A percentile compares a stretch with the other conserved stretches of the same genome.
Conservation (phyloP, 805 yeast genomes). For the Kurtzmaniella cleridarum region DNA sequence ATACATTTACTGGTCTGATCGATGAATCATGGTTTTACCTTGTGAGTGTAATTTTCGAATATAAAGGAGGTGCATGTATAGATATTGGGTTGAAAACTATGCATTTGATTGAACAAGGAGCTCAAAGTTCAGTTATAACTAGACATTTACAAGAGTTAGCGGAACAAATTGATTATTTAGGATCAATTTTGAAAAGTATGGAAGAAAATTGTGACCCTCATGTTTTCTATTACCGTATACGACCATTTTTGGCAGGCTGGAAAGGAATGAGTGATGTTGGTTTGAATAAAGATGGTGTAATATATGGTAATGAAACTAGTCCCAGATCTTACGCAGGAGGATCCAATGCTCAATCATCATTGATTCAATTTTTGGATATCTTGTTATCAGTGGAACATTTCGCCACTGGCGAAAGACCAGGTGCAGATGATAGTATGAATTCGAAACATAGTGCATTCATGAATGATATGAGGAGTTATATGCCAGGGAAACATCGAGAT, state of each 20-base stretch:
- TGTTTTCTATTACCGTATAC: conserved; percentile 74
- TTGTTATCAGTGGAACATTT: conserved; percentile 70
- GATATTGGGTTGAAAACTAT: conserved; percentile 65
- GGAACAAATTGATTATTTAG: conserved; percentile 67
- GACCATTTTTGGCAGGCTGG: conserved; percentile 95
- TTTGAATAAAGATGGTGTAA: conserved; percentile 60
- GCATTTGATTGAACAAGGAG: neutral
- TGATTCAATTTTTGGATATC: conserved; percentile 82
- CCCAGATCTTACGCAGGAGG: conserved; percentile 76
- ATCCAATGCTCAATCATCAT: conserved; percentile 87
- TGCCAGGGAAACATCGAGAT: conserved; percentile 83
- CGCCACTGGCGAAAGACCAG: conserved; percentile 62
- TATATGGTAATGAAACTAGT: conserved; percentile 59
- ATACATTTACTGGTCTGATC: conserved; percentile 82
- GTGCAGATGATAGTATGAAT: conserved; percentile 9
- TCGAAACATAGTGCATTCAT: conserved; percentile 46
- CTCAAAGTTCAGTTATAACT: conserved; percentile 32
- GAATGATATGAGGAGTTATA: conserved; percentile 78
- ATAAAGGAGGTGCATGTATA: conserved; percentile 70
- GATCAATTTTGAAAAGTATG: conserved; percentile 71
- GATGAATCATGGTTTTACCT: conserved; percentile 95
- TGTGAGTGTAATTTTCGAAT: conserved; percentile 82
- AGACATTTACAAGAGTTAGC: conserved; percentile 56
- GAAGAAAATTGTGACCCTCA: conserved; percentile 95
- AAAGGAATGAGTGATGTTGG: conserved; percentile 86